These are phyloP conservation scores for Spiraea crenata DNA, from an alignment of 331 rosid species.

Conservation along the genomic window DNA sequence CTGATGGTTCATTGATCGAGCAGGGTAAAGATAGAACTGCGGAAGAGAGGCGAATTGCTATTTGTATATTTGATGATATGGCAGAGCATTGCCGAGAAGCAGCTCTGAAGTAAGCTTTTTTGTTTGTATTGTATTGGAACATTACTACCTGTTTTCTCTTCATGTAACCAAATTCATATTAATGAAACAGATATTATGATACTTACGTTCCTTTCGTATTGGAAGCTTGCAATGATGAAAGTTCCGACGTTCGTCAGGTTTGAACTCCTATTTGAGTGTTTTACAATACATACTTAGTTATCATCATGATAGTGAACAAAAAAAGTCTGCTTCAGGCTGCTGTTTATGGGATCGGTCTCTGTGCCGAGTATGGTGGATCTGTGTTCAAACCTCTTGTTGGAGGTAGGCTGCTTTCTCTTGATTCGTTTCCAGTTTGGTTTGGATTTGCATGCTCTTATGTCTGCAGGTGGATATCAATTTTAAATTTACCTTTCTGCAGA, in stretches of 20 bases:
- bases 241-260: slow-evolving; percentile 75
- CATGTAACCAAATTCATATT: not conserved
- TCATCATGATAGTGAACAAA: slow-evolving; percentile 13
- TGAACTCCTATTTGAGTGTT: slow-evolving; percentile 2
- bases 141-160: slow-evolving; percentile 2
- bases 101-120: slow-evolving; percentile 47
- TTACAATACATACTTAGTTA: not conserved
- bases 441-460: slow-evolving; percentile 8
- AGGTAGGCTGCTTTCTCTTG: slow-evolving; percentile 40
- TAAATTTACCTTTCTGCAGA: slow-evolving; percentile 35
- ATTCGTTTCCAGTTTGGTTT: not conserved
- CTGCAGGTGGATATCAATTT: slow-evolving; percentile 4
- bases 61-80: slow-evolving; percentile 67
- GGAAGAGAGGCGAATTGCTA: slow-evolving; percentile 73
- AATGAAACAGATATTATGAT: slow-evolving; percentile 54
- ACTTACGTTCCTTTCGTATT: slow-evolving; percentile 58
- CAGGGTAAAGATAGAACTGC: slow-evolving; percentile 74
- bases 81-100: slow-evolving; percentile 67
- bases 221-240: slow-evolving; percentile 76
- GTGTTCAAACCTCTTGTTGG: slow-evolving; percentile 65
- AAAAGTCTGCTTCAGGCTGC: slow-evolving; percentile 52
- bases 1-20: slow-evolving; percentile 7
- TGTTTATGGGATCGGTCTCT: slow-evolving; percentile 67
- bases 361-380: slow-evolving; percentile 77
- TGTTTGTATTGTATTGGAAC: slow-evolving; percentile 7